Evolutionary conservation across 2,329 filamentous ascomycete species (phyloP), one percentile per base, ranked within the genome.

Genomic region (Cytospora schulzeri): DNA sequence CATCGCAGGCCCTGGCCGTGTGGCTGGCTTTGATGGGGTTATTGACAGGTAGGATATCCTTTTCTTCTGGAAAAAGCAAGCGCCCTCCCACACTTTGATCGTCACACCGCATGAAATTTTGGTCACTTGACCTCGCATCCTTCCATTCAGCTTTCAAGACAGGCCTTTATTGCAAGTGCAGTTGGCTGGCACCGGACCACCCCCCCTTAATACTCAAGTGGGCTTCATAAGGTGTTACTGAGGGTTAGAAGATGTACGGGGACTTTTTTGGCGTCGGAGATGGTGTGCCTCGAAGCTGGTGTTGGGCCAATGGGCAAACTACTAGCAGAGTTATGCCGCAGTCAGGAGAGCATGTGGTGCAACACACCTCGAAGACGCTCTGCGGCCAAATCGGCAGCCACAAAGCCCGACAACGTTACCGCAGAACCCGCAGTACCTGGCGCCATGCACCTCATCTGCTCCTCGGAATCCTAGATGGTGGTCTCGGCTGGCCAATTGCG

Each of bases 11-110:
- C 91, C 91, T 69, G 91, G 92, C 72, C 85, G 79, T 77, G 77
- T 96, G 69, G 92, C 91, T 74, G 84, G 85, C 72, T 86, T 90
- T 31, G 85, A 96, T 76, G 89, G 92, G 68, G 83, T 88, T 76
- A 80, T 97, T 77, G 94, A 98, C 81, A 96, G 92, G 94, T 98
- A 88, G 89, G 92, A 72, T 68, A 64, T 62, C 51, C 61, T 54
- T 68, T 57, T 69, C 61, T 64, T 65, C 57, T 66, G 52, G 35
- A 52, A 26, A 59, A 51, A 60, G 52, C 41, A 15, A 22, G 35
- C 45, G 53, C 58, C 62, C 38, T 33, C 61, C 53, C 69, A 67
- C 65, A 50, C 58, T 55, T 59, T 41, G 33, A 55, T 58, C 70
- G 72, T 78, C 75, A 76, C 76, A 74, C 78, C 77, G 77, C 82